These are phyloP conservation scores for Fusarium torulosum DNA, from an alignment of 2,329 filamentous ascomycete genomes.

Conservation along the genomic window DNA sequence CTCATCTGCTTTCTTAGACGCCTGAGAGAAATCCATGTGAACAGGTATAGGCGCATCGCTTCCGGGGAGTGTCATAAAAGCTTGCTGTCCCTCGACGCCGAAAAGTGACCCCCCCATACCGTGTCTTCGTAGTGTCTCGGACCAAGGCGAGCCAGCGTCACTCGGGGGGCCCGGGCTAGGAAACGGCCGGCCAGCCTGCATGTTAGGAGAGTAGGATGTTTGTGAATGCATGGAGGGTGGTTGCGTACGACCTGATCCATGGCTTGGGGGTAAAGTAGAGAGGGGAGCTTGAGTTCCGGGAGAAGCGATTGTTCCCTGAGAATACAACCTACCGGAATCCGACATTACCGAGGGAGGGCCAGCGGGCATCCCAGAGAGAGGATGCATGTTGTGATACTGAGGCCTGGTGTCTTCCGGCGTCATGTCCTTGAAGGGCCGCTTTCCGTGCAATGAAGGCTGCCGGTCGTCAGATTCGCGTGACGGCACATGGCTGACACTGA, in stretches of 20 bases:
- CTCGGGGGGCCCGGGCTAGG: conserved; percentile 36
- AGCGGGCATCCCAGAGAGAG: conserved; percentile 43
- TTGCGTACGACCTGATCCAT: conserved; percentile 35
- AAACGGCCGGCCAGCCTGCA: conserved; percentile 40
- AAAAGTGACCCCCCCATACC: conserved; percentile 46
- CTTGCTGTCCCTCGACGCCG: conserved; percentile 53
- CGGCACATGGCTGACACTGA: conserved; percentile 48
- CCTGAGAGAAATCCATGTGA: conserved; percentile 83
- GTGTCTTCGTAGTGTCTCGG: conserved; percentile 52
- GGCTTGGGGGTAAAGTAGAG: conserved; percentile 39
- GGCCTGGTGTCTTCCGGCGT: conserved; percentile 45
- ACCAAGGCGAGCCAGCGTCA: conserved; percentile 49
- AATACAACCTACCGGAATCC: conserved; percentile 52
- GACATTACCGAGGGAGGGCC: conserved; percentile 40
- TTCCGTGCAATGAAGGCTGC: conserved; percentile 42
- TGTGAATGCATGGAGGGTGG: conserved; percentile 38
- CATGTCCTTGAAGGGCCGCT: conserved; percentile 52
- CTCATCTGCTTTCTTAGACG: conserved; percentile 85
- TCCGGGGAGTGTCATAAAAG: conserved; percentile 56
- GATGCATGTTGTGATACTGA: conserved; percentile 46
- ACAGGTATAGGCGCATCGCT: conserved; percentile 64
- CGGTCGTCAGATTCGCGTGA: conserved; percentile 46
- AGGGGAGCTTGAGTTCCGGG: conserved; percentile 46
- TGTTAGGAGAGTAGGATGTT: conserved; percentile 36
- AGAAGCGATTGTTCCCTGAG: conserved; percentile 52